A percentile compares a stretch with the other conserved stretches of the same genome.
These are phyloP conservation scores for Leucaena leucocephala DNA, from an alignment of 306 rosid genomes.

Conservation along the genomic window DNA sequence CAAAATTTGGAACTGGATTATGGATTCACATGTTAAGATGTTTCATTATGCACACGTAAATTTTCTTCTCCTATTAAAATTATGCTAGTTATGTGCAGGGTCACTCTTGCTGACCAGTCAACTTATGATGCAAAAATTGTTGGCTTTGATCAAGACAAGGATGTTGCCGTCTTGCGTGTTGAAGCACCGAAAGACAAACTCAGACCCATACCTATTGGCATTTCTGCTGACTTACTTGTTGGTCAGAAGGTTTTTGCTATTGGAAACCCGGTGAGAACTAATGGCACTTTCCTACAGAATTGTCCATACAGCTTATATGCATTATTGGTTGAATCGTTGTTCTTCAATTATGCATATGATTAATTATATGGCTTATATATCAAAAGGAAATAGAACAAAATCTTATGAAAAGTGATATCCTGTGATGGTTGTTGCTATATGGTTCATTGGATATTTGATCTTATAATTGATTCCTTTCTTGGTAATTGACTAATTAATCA, in stretches of 20 bases:
- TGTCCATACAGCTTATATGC: background rate
- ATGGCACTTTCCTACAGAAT: background rate
- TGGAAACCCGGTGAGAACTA: constrained; percentile 85
- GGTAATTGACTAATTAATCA: constrained; percentile 13
- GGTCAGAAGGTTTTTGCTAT: constrained; percentile 98
- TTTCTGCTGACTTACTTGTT: constrained; percentile 94
- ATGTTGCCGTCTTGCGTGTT: constrained; percentile 88
- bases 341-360: too few relatives aligned
- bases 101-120: constrained; percentile 92
- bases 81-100: constrained; percentile 71
- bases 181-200: constrained; percentile 88
- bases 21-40: constrained; percentile 22
- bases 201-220: constrained; percentile 86
- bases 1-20: constrained; percentile 7
- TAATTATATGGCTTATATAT: too few relatives aligned
- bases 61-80: constrained; percentile 42
- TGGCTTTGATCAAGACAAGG: constrained; percentile 99
- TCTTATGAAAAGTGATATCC: background rate
- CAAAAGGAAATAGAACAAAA: background rate
- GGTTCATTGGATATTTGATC: constrained; percentile 12
- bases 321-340: background rate
- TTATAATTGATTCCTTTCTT: constrained; percentile 27
- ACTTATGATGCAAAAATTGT: constrained; percentile 88
- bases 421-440: background rate
- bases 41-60: constrained; percentile 26